Evolutionary conservation across 139 green algal genomes (phyloP), one percentile per base, ranked within the genome.

Genomic region (Chlamydomonas urium): DNA sequence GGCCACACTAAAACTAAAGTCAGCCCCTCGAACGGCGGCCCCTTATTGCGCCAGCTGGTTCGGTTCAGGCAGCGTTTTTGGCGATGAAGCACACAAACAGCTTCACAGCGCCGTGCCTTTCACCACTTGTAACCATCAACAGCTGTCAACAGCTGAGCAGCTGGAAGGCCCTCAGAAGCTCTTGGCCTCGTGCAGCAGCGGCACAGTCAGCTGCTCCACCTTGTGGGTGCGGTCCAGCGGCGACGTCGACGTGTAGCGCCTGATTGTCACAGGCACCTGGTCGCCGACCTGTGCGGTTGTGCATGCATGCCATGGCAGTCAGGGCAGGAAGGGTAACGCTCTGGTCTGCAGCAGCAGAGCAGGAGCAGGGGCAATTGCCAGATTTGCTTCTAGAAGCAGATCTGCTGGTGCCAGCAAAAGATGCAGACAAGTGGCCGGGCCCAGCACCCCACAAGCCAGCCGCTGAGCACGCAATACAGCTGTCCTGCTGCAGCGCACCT

Each of bases 401-500:
- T 56, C 21, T 26, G 45, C 45, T 56, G 45, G 45, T 26, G 17
- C 17, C 21, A 56, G 21, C 45, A 17, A 56, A 56, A n/a, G n/a
- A n/a, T n/a, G n/a, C n/a, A n/a, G n/a, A n/a, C n/a, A n/a, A n/a
- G n/a, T n/a, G n/a, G n/a, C n/a, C n/a, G n/a, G n/a, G n/a, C n/a
- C n/a, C n/a, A n/a, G n/a, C n/a, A n/a, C n/a, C n/a, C n/a, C n/a
- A n/a, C n/a, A n/a, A n/a, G n/a, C n/a, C n/a, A n/a, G n/a, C n/a
- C n/a, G n/a, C n/a, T n/a, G n/a, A n/a, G n/a, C n/a, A n/a, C n/a
- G n/a, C n/a, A n/a, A n/a, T n/a, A n/a, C n/a, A n/a, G n/a, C n/a
- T n/a, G n/a, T n/a, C n/a, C n/a, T n/a, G n/a, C n/a, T n/a, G n/a
- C 45, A 26, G 21, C 85, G 78, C 31, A 82, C 61, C 23, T 79